Evolutionary conservation across 495 filamentous ascomycete species (phyloP).

Genomic region (Trichoderma gamsii): DNA sequence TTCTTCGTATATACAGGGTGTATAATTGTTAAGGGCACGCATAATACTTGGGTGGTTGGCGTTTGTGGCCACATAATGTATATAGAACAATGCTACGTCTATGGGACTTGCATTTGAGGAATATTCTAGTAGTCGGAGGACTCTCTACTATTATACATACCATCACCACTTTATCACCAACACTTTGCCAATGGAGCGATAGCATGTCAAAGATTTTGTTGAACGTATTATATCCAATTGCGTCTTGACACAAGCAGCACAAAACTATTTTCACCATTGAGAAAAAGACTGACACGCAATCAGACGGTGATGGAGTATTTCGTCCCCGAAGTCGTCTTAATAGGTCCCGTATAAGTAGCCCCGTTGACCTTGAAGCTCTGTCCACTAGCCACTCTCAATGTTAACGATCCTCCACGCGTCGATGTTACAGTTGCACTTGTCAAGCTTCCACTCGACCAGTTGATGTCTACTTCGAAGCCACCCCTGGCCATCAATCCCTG

Average conservation of each 20-base stretch:
- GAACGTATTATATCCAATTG: not conserved
- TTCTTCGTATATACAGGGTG: not conserved
- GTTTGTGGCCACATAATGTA: not conserved
- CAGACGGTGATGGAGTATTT: slow-evolving; percentile 18
- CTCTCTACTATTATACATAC: too few species aligned
- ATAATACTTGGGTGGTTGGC: not conserved
- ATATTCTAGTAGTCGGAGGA: too few species aligned
- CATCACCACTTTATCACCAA: too few species aligned
- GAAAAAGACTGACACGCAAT: not conserved
- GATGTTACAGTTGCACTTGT: slow-evolving; percentile 17
- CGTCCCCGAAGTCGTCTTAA: slow-evolving; percentile 14
- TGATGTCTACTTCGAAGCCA: slow-evolving; percentile 36
- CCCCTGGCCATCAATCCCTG: slow-evolving; percentile 38
- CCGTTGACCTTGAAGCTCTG: slow-evolving; percentile 18
- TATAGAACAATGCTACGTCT: not conserved
- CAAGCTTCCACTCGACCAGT: slow-evolving; percentile 26
- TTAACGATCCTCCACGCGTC: slow-evolving; percentile 15
- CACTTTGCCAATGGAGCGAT: too few species aligned
- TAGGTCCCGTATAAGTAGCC: slow-evolving; percentile 12
- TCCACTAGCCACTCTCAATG: slow-evolving; percentile 16
- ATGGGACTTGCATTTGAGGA: not conserved
- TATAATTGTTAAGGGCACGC: not conserved
- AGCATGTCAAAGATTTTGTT: not conserved
- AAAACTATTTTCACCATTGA: not conserved
- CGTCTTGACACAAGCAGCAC: not conserved